These are phyloP conservation scores for Thalassiosira hispida DNA, from an alignment of 352 stramenopile genomes.

Conservation along the genomic window DNA sequence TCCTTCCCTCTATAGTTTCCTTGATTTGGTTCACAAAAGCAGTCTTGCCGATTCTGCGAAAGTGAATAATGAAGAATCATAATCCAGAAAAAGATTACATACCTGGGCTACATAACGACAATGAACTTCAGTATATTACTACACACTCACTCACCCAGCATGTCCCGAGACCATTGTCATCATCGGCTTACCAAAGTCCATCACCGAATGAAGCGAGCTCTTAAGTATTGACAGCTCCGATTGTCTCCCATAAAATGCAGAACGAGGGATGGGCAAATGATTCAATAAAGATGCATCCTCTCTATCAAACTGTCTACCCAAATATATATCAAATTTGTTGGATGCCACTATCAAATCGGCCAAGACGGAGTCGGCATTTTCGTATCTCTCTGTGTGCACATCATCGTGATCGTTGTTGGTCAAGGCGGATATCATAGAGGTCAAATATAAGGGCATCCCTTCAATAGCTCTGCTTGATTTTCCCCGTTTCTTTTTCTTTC, in stretches of 20 bases:
- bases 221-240: background rate
- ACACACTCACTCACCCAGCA: background rate
- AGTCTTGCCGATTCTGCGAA: background rate
- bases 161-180: background rate
- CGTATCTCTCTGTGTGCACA: background rate
- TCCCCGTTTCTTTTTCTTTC: no score
- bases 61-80: no score
- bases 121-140: no score
- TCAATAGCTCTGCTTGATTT: no score
- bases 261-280: background rate
- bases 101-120: no score
- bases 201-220: background rate
- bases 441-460: background rate
- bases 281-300: background rate
- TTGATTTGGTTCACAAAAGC: background rate
- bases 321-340: background rate
- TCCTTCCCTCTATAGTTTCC: background rate
- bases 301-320: background rate
- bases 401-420: background rate
- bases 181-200: background rate
- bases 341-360: background rate
- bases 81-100: no score
- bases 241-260: background rate
- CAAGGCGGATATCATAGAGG: background rate
- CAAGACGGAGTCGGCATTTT: background rate